A percentile compares a stretch with the other conserved stretches of the same genome.
Evolutionary conservation across 2,329 filamentous ascomycete genomes (phyloP).

Genomic region (Hymenoscyphus fraxineus): DNA sequence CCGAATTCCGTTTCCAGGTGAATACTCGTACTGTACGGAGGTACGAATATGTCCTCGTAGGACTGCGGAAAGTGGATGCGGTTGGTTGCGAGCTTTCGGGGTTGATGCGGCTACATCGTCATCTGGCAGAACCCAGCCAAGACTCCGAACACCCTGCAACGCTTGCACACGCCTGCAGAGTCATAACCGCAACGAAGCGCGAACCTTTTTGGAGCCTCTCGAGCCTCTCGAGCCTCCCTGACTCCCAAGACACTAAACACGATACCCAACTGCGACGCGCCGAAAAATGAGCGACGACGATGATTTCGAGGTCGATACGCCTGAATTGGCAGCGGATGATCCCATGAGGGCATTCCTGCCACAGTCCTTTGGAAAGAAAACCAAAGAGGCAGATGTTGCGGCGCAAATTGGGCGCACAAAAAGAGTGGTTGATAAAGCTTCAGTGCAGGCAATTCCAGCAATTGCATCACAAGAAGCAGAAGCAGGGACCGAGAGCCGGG

Average conservation of each 20-base stretch:
- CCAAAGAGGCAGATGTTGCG: conserved; percentile 67
- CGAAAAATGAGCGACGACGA: conserved; percentile 56
- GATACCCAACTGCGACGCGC: conserved; percentile 9
- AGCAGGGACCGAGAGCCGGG: conserved; percentile 29
- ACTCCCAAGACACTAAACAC: neutral
- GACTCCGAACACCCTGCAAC: neutral
- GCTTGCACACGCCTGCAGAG: neutral
- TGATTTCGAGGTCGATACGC: conserved; percentile 54
- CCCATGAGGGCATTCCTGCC: conserved; percentile 76
- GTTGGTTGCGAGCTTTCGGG: neutral
- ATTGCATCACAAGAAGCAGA: conserved; percentile 29
- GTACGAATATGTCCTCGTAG: neutral
- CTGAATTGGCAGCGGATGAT: conserved; percentile 57
- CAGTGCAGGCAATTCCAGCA: conserved; percentile 15
- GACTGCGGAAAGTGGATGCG: neutral
- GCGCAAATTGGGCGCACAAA: conserved; percentile 79
- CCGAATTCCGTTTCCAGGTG: neutral
- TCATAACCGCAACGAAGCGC: neutral
- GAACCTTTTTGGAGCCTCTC: too few species aligned
- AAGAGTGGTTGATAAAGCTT: conserved; percentile 44
- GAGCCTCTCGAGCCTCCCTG: neutral
- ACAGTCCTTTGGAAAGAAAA: conserved; percentile 78
- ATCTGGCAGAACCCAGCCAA: conserved; percentile 1
- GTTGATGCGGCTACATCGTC: conserved; percentile 10
- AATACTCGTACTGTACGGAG: neutral